Percentiles rank a stretch among this genome's conserved stretches.
Conservation (phyloP, 768 basidiomycete genomes). For the Boletus rubroflammeus region DNA sequence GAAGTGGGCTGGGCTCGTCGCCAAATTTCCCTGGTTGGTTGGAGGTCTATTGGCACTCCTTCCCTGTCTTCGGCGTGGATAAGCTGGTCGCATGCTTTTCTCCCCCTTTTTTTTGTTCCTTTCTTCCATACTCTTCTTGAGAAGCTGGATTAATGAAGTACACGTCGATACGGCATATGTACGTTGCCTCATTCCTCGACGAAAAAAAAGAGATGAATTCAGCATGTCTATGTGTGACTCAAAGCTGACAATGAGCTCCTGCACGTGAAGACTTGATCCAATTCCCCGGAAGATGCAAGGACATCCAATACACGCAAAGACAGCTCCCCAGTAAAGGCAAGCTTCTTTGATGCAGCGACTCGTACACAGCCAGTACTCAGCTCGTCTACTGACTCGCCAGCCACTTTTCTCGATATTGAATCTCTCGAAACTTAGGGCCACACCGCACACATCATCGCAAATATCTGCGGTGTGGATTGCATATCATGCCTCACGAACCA, state of each 20-base stretch:
- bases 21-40: not conserved
- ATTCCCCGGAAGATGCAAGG: constrained; percentile 4
- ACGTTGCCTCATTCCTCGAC: not conserved
- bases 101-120: not conserved
- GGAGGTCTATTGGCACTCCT: not conserved
- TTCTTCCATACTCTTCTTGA: not conserved
- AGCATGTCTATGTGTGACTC: no score
- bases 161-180: not conserved
- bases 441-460: constrained; percentile 67
- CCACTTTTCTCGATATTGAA: constrained; percentile 81
- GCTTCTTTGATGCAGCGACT: constrained; percentile 12
- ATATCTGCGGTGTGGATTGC: constrained; percentile 84
- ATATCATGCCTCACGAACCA: constrained; percentile 79
- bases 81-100: not conserved
- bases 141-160: not conserved
- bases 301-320: constrained; percentile 45
- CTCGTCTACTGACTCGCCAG: constrained; percentile 38
- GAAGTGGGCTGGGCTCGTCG: not conserved
- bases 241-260: constrained; percentile 10
- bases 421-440: constrained; percentile 59
- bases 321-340: constrained; percentile 63
- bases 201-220: not conserved
- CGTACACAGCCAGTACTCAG: not conserved
- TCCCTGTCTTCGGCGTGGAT: not conserved
- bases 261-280: constrained; percentile 4